Base-by-base conservation (phyloP, 1,284 basidiomycete genomes). In the Ganoderma lucidum region DNA sequence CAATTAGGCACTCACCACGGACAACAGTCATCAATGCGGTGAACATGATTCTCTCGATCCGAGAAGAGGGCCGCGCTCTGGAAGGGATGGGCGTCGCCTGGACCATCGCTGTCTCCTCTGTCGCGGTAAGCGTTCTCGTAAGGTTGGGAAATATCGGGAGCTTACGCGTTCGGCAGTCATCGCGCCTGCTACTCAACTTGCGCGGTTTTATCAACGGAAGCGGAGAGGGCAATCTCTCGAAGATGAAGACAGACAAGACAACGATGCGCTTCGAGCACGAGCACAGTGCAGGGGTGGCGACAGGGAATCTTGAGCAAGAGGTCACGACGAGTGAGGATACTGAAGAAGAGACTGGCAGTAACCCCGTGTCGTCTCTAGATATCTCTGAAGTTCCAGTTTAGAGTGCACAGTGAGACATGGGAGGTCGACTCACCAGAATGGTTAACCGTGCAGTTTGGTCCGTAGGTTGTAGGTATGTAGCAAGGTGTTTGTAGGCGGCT, bases 131-230 rank as follows among this genome's bases (percentile, higher is more conserved):
- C 12, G 35, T 42, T 32, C 35, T 39, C 10, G 6, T 23, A 8
- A 32, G 19, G 56, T n/a, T 1, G 3, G 17, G 3, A 17, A 6
- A 3, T 12, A 2, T 9, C n/a, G 19, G 39, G 4, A 35, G n/a
- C 35, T 59, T 3, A 35, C 19, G 10, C 19, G 39, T 23, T 15
- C 10, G 2, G 23, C 53, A 67, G 66, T 67, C 66, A 5, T 62
- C 66, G 41, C 66, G 66, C 35, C n/a, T 67, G 30, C 35, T 67
- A 41, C 66, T 67, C 19, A 67, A 67, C 30, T 39, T 67, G n/a
- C 61, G 66, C n/a, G 66, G 66, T 0, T 67, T 67, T 53, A 63
- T 67, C 42, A 55, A 53, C 3, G 51, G 63, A 9, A 35, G 61
- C 9, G 51, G 63, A 28, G 37, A 32, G n/a, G 35, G 39, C 5